Percentiles rank a stretch among this genome's conserved stretches.
Conservation (phyloP, 345 rosid genomes). For the Acer saccharum region DNA sequence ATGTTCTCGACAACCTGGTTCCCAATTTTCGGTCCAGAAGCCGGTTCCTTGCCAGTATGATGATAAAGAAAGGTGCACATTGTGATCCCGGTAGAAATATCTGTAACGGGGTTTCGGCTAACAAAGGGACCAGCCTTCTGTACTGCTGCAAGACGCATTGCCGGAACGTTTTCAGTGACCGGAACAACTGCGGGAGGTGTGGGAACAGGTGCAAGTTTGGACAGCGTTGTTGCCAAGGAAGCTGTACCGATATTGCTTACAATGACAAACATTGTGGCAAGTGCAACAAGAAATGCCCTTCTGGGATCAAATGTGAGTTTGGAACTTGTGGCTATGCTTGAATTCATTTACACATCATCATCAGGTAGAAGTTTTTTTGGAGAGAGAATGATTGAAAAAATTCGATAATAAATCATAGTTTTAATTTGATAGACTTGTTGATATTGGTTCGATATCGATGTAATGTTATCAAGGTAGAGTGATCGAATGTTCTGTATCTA, state of each 20-base stretch:
- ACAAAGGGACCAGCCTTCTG: slow-evolving; percentile 60
- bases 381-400: not conserved
- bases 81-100: slow-evolving; percentile 41
- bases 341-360: not conserved
- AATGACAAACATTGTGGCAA: slow-evolving; percentile 56
- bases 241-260: slow-evolving; percentile 37
- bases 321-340: slow-evolving; percentile 76
- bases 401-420: not conserved
- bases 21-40: slow-evolving; percentile 30
- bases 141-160: slow-evolving; percentile 82
- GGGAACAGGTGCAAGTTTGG: slow-evolving; percentile 55
- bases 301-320: slow-evolving; percentile 48
- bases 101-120: slow-evolving; percentile 58
- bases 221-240: slow-evolving; percentile 57
- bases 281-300: slow-evolving; percentile 48
- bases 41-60: slow-evolving; percentile 30
- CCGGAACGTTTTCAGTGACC: slow-evolving; percentile 51
- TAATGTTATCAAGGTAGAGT: not conserved
- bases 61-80: slow-evolving; percentile 50
- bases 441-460: not conserved
- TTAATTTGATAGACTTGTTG: not conserved
- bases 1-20: slow-evolving; percentile 39
- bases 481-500: not conserved
- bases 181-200: slow-evolving; percentile 64
- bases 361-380: not conserved